Evolutionary conservation across 1,284 basidiomycete species (phyloP), one percentile per base, ranked within the genome.

Genomic region (Moesziomyces parantarcticus): DNA sequence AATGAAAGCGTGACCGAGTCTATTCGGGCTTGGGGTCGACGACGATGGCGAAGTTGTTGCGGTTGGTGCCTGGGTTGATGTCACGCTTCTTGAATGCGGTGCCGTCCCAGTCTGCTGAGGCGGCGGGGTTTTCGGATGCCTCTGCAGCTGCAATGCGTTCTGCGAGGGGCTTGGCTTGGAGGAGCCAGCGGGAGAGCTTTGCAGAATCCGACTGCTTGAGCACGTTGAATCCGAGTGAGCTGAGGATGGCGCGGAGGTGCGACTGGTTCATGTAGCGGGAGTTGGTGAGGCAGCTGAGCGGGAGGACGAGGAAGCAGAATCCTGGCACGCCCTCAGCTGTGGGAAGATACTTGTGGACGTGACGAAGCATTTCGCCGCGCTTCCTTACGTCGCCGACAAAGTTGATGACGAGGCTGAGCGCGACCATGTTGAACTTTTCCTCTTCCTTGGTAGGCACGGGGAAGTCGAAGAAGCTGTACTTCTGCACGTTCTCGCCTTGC

Each of bases 401-500:
- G 70, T 86, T 86, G 70, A 86, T 59, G 20, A 86, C 85, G 21
- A 86, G 77, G 40, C 81, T 83, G 16, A 85, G 73, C 5, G 75
- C 75, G 21, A 86, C 83, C 45, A 85, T 74, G 61, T 85, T 84
- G 58, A 73, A 86, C 34, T 72, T 67, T 2, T 73, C 72, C 29
- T 44, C 50, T 3, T 60, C 62, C 16, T 20, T 36, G 6, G 52
- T 23, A 1, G 84, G 81, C 6, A 62, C 21, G 16, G 79, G 75
- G 48, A 67, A 85, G 39, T 85, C 80, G 62, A 85, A 84, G 67
- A 86, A 86, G 74, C 84, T 79, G 50, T 64, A 67, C 61, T 79
- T 74, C 40, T 80, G 52, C 44, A 86, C 85, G 40, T 83, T 72
- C 8, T 76, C 68, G 1, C 79, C 77, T 50, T 81, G 78, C 0